Evolutionary conservation across 768 basidiomycete genomes (phyloP).

Genomic region (Russula olivacea): DNA sequence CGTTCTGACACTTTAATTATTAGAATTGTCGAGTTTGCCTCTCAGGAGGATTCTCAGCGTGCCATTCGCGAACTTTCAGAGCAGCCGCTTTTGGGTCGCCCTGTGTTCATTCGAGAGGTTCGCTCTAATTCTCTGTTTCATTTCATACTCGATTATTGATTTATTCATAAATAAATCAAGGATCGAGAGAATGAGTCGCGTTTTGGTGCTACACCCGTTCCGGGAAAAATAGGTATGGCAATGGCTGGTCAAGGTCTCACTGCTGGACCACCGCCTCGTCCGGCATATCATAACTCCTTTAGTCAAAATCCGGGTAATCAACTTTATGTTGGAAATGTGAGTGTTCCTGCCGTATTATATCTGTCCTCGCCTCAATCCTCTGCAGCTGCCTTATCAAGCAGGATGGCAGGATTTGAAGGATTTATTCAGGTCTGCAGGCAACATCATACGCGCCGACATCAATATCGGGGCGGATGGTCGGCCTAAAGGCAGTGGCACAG

Average conservation of each 20-base stretch:
- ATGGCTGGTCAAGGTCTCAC: conserved; percentile 88
- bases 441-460: conserved; percentile 93
- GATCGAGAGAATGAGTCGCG: conserved; percentile 96
- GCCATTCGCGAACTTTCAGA: conserved; percentile 90
- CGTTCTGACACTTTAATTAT: conserved; percentile 22
- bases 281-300: conserved; percentile 73
- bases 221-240: conserved; percentile 93
- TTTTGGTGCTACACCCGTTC: conserved; percentile 92
- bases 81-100: conserved; percentile 82
- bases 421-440: conserved; percentile 90
- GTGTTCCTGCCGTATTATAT: conserved; percentile 26
- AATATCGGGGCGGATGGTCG: conserved; percentile 89
- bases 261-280: conserved; percentile 76
- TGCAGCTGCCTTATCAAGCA: conserved; percentile 89
- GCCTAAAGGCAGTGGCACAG: conserved; percentile 96
- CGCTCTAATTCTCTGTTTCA: conserved; percentile 25
- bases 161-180: conserved; percentile 40
- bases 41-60: conserved; percentile 82
- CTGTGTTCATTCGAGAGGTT: conserved; percentile 96
- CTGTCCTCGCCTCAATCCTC: background rate
- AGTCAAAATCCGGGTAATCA: conserved; percentile 80
- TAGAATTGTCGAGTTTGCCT: conserved; percentile 94
- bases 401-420: conserved; percentile 99
- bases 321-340: conserved; percentile 86
- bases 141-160: conserved; percentile 7